phyloP scores from a whole-genome alignment of 768 basidiomycete genomes.

The Lactifluus pinguis region DNA sequence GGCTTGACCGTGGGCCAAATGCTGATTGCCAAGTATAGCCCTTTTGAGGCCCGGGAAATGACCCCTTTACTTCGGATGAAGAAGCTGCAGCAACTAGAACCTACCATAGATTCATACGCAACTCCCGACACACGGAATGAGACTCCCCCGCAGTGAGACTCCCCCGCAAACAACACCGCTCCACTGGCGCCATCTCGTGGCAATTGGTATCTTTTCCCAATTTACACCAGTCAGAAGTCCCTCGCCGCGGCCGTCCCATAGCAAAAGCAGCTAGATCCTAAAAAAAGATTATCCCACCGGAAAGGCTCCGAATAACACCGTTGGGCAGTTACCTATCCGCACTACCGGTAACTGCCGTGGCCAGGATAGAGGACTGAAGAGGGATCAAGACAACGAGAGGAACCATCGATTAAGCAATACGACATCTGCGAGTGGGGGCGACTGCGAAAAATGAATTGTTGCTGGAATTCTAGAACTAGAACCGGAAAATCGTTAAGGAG shows the following conservation, averaged over 20 bases:
- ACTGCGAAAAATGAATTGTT: background rate
- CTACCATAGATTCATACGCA: background rate
- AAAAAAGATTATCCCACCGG: background rate
- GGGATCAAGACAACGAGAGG: background rate
- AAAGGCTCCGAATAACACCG: background rate
- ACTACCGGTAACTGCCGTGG: background rate
- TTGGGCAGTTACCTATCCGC: background rate
- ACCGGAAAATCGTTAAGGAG: background rate
- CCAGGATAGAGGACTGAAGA: background rate
- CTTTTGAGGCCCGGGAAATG: background rate
- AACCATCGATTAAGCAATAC: background rate
- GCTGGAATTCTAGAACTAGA: too few species aligned
- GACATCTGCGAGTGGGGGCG: background rate
- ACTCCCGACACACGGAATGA: background rate
- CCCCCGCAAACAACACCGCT: background rate
- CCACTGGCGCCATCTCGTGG: background rate
- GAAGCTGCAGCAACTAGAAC: background rate
- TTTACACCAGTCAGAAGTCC: background rate
- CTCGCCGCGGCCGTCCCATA: background rate
- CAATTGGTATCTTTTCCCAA: background rate
- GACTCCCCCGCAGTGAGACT: background rate
- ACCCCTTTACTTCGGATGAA: background rate
- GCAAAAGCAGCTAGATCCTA: background rate
- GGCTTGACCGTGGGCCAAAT: background rate
- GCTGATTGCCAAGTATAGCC: background rate